Base-by-base conservation (phyloP, 495 filamentous ascomycete species). In the Trichoderma erinaceum region DNA sequence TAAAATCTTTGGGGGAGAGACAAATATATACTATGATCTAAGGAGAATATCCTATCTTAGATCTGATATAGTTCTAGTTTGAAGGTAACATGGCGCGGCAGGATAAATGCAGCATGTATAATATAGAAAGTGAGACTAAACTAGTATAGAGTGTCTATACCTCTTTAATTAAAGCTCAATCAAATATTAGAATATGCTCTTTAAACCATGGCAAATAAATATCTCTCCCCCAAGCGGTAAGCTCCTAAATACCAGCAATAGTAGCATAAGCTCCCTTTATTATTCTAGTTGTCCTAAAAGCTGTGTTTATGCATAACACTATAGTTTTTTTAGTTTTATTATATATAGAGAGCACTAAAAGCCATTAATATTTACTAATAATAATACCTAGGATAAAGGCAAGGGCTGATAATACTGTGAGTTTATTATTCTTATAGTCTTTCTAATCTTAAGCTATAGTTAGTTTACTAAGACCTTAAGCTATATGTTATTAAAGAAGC, bases 301-400 rank as follows among this genome's bases (percentile, higher is more conserved):
- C 27, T 4, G 29, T 25, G 27, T 63, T 23, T 2, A 63, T 21
- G 23, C 43, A 68, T 29, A 68, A 44, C 16, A 21, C n/a, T n/a
- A n/a, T 65, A 18, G 67, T 68, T 25, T 69, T 69, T 41, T 32
- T 41, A 41, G n/a, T n/a, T n/a, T 69, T 50, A 35, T 41, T 44
- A 11, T 69, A 67, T 27, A 56, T 66, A 63, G 68, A 69, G 1
- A 69, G 41, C n/a, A 69, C 68, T 13, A 69, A 65, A 25, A 61
- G 29, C 68, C 68, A 69, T 23, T 27, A 65, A 61, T 67, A 32
- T 0, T 64, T 48, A 23, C 67, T 46, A 41, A 69, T 44, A 23
- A 69, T 69, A 46, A 69, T 44, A 18, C 68, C 68, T 18, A 64
- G 68, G 27, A 69, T 66, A 41, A 69, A 69, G 27, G 41, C 38